Evolutionary conservation across 768 basidiomycete genomes (phyloP), one percentile per base, ranked within the genome.

Genomic region (Clitopilus passeckerianus): DNA sequence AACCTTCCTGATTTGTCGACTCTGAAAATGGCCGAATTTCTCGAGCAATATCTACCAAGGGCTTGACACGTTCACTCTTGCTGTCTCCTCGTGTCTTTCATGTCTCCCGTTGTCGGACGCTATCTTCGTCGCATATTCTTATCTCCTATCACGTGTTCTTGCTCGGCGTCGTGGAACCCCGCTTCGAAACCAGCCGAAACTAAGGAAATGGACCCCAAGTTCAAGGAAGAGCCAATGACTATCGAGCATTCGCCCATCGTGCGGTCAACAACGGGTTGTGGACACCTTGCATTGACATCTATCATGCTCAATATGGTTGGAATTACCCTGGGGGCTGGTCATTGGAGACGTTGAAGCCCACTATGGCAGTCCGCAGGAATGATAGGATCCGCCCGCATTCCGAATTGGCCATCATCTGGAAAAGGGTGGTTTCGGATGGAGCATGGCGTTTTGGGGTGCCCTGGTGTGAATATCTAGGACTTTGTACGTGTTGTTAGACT

Each of bases 1-100:
- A 41, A 57, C 35, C 52, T 57, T 12, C 52, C 41, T 20, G 50
- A 57, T 41, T 9, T 34, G 53, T 57, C 57, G 50, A 61, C 56
- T 35, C 60, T 18, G 46, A 50, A 50, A 22, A 50, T 50, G 37
- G 37, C 12, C 12, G 15, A 50, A 50, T 3, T 10, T 22, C 5
- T 50, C 10, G 9, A 18, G 18, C 46, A 10, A 22, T 18, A 22
- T 50, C 16, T 20, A 9, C 46, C n/a, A n/a, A n/a, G 37, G 37
- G 14, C 37, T 41, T 41, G 12, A 41, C 37, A n/a, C 37, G 37
- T 41, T 15, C 12, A 12, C 14, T 15, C 10, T 41, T 41, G 46
- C 46, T 22, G 9, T 50, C 12, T 12, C 46, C 22, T 23, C 46
- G 46, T 50, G 46, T 50, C n/a, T 14, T 41, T n/a, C 20, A 16